A percentile compares a stretch with the other conserved stretches of the same genome.
These are phyloP conservation scores for Ophiostoma himal-ulmi DNA, from an alignment of 2,329 filamentous ascomycete species.

Conservation along the genomic window DNA sequence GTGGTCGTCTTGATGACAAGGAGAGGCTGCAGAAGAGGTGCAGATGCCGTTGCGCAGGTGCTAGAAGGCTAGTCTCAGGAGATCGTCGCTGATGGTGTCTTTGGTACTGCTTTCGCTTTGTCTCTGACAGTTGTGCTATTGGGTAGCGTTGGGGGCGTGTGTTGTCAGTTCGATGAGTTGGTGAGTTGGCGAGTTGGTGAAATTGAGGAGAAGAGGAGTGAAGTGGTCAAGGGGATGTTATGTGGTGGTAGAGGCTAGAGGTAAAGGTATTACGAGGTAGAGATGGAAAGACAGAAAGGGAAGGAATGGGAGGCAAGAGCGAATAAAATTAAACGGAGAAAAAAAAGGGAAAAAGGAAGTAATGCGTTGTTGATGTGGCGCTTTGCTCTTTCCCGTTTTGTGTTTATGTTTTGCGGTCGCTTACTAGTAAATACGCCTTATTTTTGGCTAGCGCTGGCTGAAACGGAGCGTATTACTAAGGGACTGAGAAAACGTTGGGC, in stretches of 20 bases:
- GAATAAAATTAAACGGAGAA: constrained; percentile 13
- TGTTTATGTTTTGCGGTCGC: neutral
- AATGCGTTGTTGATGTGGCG: constrained; percentile 25
- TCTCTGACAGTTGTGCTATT: neutral
- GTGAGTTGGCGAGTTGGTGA: neutral
- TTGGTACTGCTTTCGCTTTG: neutral
- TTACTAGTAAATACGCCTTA: neutral
- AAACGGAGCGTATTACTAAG: neutral
- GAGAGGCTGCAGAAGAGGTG: neutral
- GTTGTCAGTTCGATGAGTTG: neutral
- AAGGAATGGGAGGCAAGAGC: constrained; percentile 10
- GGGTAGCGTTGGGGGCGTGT: neutral
- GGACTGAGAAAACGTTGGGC: neutral
- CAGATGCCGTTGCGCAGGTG: constrained; percentile 3
- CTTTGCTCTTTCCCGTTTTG: constrained; percentile 14
- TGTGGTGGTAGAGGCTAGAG: neutral
- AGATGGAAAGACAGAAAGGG: neutral
- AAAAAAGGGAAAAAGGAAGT: constrained; percentile 9
- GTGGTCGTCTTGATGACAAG: neutral
- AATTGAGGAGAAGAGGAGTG: neutral
- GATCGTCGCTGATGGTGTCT: neutral
- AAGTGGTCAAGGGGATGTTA: neutral
- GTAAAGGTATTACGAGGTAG: neutral
- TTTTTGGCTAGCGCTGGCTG: neutral
- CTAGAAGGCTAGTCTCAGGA: neutral